Percentiles rank a stretch among this genome's conserved stretches.
Conservation (phyloP, 371 early-diverging fungal species). For the Mycotypha africana region DNA sequence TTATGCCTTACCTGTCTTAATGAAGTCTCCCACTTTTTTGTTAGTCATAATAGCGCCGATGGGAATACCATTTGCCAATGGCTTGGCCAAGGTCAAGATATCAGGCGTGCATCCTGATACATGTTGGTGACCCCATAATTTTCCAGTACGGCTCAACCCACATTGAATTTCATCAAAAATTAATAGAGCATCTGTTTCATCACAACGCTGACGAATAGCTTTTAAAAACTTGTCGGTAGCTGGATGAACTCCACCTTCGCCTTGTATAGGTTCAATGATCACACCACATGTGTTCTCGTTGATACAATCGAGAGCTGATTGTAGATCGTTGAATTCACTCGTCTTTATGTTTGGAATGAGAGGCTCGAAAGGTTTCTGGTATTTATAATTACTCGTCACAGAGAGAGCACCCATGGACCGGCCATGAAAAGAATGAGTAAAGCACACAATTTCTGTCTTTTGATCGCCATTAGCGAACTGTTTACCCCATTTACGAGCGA, state of each 20-base stretch:
- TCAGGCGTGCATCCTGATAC: conserved; percentile 75
- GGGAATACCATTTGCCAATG: conserved; percentile 94
- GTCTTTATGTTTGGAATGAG: conserved; percentile 80
- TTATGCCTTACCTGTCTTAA: conserved; percentile 53
- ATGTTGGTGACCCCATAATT: conserved; percentile 82
- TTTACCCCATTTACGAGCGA: conserved; percentile 88
- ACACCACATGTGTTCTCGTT: conserved; percentile 84
- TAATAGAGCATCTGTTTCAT: conserved; percentile 77
- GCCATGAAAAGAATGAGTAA: conserved; percentile 91
- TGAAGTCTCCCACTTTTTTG: conserved; percentile 69
- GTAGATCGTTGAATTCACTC: conserved; percentile 68
- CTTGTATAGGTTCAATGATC: conserved; percentile 94
- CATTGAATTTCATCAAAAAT: conserved; percentile 98
- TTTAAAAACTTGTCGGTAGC: conserved; percentile 70
- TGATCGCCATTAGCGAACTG: conserved; percentile 46
- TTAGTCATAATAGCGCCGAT: conserved; percentile 86
- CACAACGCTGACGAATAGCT: conserved; percentile 71
- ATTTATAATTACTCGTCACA: conserved; percentile 86
- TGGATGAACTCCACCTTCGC: conserved; percentile 88
- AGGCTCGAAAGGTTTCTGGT: conserved; percentile 89
- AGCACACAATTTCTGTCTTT: conserved; percentile 68
- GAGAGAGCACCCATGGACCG: conserved; percentile 91
- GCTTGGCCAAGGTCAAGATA: conserved; percentile 93
- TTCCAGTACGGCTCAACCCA: conserved; percentile 91
- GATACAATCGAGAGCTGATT: conserved; percentile 49